Evolutionary conservation across 176 grass and related monocot genomes (phyloP).

Genomic region (Echinochloa phyllopogon): DNA sequence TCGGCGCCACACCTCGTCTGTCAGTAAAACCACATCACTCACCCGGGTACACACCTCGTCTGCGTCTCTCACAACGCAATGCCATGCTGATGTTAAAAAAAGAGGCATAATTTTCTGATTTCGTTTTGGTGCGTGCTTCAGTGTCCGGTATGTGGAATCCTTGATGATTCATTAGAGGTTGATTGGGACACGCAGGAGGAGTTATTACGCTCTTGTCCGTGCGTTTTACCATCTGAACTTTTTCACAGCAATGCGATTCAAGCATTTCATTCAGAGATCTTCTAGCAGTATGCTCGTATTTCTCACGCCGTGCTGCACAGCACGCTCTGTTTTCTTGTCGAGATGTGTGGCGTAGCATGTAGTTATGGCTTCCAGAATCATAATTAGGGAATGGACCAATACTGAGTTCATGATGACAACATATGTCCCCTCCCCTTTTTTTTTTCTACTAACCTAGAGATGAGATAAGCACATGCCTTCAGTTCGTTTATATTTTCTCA

Average conservation of each 20-base stretch:
- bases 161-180: background rate
- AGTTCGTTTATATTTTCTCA: slow-evolving; percentile 28
- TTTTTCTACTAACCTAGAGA: background rate
- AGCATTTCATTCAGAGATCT: slow-evolving; percentile 6
- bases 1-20: background rate
- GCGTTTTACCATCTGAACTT: background rate
- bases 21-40: background rate
- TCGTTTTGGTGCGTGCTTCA: background rate
- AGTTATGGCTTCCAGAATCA: background rate
- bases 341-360: background rate
- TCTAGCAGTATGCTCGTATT: background rate
- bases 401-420: slow-evolving; percentile 11
- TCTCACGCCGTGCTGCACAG: background rate
- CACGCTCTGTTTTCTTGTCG: background rate
- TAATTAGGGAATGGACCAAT: slow-evolving; percentile 10
- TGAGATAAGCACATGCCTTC: background rate
- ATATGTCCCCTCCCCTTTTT: background rate
- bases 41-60: background rate
- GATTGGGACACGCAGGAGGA: background rate
- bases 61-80: background rate
- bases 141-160: background rate
- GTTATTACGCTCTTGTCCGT: background rate
- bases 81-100: background rate
- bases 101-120: background rate
- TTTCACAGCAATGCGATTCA: background rate